Percentiles rank a stretch among this genome's conserved stretches.
Conservation (phyloP, 306 rosid species). For the Carpinus fangiana region DNA sequence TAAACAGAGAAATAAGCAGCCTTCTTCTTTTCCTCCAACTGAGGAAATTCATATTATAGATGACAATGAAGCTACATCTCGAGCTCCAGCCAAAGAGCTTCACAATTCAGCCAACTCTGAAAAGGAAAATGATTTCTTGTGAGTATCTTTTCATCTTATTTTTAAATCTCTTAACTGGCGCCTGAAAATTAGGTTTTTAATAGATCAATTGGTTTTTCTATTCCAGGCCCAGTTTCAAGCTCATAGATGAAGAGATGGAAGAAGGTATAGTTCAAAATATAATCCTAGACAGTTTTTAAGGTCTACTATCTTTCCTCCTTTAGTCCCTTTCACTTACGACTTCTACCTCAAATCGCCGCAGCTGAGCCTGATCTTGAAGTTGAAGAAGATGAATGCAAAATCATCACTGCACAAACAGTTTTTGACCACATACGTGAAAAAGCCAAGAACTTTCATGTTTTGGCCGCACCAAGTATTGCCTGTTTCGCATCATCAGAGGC, state of each 20-base stretch:
- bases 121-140: slow-evolving; percentile 48
- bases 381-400: slow-evolving; percentile 56
- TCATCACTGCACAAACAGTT: slow-evolving; percentile 65
- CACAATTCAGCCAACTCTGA: slow-evolving; percentile 34
- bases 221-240: slow-evolving; percentile 84
- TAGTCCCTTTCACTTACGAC: slow-evolving; percentile 19
- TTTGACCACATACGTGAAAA: slow-evolving; percentile 93
- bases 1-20: slow-evolving; percentile 43
- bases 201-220: not conserved
- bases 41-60: slow-evolving; percentile 55
- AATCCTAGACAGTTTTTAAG: not conserved
- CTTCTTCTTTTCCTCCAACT: slow-evolving; percentile 42
- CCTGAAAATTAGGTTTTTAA: slow-evolving; percentile 17
- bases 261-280: slow-evolving; percentile 51
- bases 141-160: slow-evolving; percentile 34
- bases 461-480: slow-evolving; percentile 46
- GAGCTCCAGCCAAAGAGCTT: slow-evolving; percentile 40
- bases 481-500: slow-evolving; percentile 51
- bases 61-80: slow-evolving; percentile 36
- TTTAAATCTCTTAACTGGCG: slow-evolving; percentile 6
- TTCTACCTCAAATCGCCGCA: slow-evolving; percentile 31
- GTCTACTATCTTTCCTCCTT: slow-evolving; percentile 15
- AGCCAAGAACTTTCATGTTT: slow-evolving; percentile 62
- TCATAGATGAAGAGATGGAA: slow-evolving; percentile 59
- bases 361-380: slow-evolving; percentile 43